These are phyloP conservation scores for Hyphodiscus sp. DNA, from an alignment of 2,329 filamentous ascomycete genomes.

Conservation along the genomic window DNA sequence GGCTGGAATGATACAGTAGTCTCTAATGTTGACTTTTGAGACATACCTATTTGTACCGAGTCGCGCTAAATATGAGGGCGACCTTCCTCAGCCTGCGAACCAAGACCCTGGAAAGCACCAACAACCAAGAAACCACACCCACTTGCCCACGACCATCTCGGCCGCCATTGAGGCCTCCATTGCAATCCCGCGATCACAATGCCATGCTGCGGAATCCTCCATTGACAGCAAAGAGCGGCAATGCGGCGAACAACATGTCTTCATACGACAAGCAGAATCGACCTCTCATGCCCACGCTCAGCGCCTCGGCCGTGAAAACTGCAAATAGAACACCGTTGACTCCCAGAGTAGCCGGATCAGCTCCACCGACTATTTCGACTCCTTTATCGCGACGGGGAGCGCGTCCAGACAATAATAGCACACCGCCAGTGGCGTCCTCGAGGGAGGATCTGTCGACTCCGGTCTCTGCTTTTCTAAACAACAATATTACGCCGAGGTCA, in stretches of 20 bases:
- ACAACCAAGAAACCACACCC: conserved; percentile 4
- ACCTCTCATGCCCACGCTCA: conserved; percentile 62
- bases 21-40: background rate
- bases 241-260: conserved; percentile 33
- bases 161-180: conserved; percentile 18
- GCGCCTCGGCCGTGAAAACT: conserved; percentile 47
- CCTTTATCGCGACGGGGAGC: conserved; percentile 41
- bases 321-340: conserved; percentile 49
- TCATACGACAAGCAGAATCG: conserved; percentile 45
- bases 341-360: conserved; percentile 45
- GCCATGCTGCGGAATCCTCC: conserved; percentile 33
- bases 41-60: background rate
- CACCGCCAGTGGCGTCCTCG: conserved; percentile 12
- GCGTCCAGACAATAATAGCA: conserved; percentile 33
- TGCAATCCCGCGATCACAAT: conserved; percentile 33
- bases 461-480: conserved; percentile 49
- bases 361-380: conserved; percentile 22
- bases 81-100: background rate
- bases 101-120: background rate
- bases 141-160: conserved; percentile 15
- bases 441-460: conserved; percentile 48
- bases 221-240: conserved; percentile 21
- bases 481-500: conserved; percentile 73
- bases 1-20: background rate
- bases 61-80: conserved; percentile 11